Percentiles rank a stretch among this genome's conserved stretches.
These are phyloP conservation scores for Cyanodermella asteris DNA, from an alignment of 2,329 filamentous ascomycete genomes.

Conservation along the genomic window DNA sequence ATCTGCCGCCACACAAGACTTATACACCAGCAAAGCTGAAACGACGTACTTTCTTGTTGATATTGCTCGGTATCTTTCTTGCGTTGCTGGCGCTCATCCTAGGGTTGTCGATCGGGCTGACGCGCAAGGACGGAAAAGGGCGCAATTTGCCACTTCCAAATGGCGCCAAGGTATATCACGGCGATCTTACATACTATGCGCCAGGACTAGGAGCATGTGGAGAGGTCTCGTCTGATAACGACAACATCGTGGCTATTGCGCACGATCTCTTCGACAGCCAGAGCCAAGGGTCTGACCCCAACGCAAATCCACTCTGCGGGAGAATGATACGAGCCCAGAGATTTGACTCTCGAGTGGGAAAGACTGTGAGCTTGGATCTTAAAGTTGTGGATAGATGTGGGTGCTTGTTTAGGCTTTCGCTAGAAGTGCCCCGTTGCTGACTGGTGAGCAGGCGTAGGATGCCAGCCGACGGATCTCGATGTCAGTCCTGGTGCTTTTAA, in stretches of 20 bases:
- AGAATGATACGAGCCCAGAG: constrained; percentile 39
- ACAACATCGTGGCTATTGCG: constrained; percentile 45
- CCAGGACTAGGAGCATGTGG: constrained; percentile 51
- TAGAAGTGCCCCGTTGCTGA: constrained; percentile 5
- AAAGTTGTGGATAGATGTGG: constrained; percentile 47
- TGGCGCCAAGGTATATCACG: constrained; percentile 22
- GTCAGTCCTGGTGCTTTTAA: constrained; percentile 26
- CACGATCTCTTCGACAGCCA: constrained; percentile 41
- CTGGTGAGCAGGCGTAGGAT: constrained; percentile 19
- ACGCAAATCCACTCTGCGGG: constrained; percentile 46
- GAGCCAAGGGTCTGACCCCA: constrained; percentile 30
- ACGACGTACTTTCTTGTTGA: too few species aligned
- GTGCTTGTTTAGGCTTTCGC: constrained; percentile 1
- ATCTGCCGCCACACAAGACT: too few species aligned
- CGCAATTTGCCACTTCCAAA: constrained; percentile 3
- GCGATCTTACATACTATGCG: constrained; percentile 48
- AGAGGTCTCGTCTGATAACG: constrained; percentile 27
- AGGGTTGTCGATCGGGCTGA: constrained; percentile 3
- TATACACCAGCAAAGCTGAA: too few species aligned
- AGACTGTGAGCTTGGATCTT: constrained; percentile 31
- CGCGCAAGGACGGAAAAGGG: neutral
- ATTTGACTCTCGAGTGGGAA: constrained; percentile 28
- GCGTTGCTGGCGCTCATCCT: constrained; percentile 3
- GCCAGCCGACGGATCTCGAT: constrained; percentile 26
- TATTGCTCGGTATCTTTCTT: neutral